A percentile compares a stretch with the other conserved stretches of the same genome.
Evolutionary conservation across 176 grass and related monocot species (phyloP).

Genomic region (Areca catechu): DNA sequence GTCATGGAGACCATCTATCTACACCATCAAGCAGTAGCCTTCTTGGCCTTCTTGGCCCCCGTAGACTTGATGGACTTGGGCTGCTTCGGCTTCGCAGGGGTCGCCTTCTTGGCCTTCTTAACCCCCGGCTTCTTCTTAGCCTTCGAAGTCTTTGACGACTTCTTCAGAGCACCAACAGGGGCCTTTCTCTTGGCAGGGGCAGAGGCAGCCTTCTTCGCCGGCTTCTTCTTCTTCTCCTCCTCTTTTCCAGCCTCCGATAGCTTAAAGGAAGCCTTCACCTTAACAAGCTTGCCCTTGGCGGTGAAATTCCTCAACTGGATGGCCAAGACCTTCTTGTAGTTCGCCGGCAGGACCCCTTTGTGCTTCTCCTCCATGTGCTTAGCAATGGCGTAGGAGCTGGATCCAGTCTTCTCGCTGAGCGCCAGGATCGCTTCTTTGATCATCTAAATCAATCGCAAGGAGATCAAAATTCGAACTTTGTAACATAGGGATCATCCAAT

Average conservation of each 20-base stretch:
- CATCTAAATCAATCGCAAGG: constrained; percentile 36
- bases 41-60: constrained; percentile 32
- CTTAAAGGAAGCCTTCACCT: constrained; percentile 98
- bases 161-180: constrained; percentile 8
- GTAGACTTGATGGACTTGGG: constrained; percentile 30
- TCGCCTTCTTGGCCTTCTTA: neutral
- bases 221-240: constrained; percentile 14
- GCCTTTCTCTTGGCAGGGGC: constrained; percentile 10
- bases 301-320: constrained; percentile 39
- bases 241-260: constrained; percentile 40
- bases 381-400: constrained; percentile 66
- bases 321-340: constrained; percentile 77
- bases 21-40: constrained; percentile 10
- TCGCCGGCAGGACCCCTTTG: constrained; percentile 43
- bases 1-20: too few species aligned
- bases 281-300: constrained; percentile 81
- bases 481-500: too few species aligned
- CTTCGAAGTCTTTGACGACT: constrained; percentile 6
- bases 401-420: constrained; percentile 74
- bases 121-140: constrained; percentile 21
- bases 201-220: constrained; percentile 25
- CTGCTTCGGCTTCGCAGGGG: neutral
- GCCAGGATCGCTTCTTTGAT: constrained; percentile 71
- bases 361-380: constrained; percentile 81
- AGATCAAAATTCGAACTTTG: too few species aligned